These are phyloP conservation scores for Fermentozyma sake DNA, from an alignment of 1,139 yeast genomes.

Conservation along the genomic window DNA sequence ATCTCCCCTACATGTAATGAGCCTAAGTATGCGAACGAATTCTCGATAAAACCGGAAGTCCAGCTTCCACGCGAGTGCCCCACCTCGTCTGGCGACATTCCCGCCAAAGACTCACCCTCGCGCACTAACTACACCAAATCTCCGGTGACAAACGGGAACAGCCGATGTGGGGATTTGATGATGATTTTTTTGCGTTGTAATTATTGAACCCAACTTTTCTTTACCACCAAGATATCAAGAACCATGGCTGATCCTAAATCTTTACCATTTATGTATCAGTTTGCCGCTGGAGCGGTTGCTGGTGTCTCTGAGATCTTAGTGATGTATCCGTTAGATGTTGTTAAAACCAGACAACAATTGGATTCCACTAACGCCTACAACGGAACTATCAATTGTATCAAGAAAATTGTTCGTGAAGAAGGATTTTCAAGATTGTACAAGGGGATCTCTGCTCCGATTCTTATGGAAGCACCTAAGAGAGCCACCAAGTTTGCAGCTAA, in stretches of 20 bases:
- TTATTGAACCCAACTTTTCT: too few species aligned
- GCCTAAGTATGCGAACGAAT: too few species aligned
- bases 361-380: conserved; percentile 64
- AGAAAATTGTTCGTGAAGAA: conserved; percentile 79
- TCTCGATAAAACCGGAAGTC: too few species aligned
- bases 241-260: conserved; percentile 22
- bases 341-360: conserved; percentile 94
- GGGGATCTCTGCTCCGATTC: conserved; percentile 92
- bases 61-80: too few species aligned
- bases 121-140: too few species aligned
- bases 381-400: conserved; percentile 81
- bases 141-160: too few species aligned
- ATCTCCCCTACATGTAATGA: too few species aligned
- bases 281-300: conserved; percentile 92
- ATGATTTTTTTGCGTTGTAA: too few species aligned
- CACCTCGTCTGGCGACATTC: too few species aligned
- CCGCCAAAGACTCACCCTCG: too few species aligned
- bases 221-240: conserved; percentile 1
- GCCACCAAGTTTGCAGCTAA: conserved; percentile 98
- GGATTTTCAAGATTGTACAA: conserved; percentile 82
- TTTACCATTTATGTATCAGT: conserved; percentile 86
- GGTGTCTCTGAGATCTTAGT: conserved; percentile 96
- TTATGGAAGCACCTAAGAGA: conserved; percentile 99
- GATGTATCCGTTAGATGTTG: conserved; percentile 98
- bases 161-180: too few species aligned